phyloP scores from a whole-genome alignment of 306 rosid species.

The Ammopiptanthus mongolicus region DNA sequence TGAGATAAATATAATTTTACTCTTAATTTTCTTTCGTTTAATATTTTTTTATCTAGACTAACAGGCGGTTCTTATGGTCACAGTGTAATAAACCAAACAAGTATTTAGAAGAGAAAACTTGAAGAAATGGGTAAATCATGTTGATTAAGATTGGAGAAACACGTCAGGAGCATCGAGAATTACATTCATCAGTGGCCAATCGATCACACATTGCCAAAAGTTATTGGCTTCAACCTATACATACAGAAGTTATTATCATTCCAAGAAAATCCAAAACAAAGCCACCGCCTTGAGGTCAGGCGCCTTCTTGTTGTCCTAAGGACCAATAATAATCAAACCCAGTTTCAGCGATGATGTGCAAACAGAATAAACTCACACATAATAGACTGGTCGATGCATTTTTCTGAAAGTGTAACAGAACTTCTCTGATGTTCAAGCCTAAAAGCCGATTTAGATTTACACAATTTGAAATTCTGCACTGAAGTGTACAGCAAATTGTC shows the following conservation, averaged over 20 bases:
- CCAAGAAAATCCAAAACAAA: not conserved
- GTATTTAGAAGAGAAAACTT: not conserved
- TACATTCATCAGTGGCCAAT: not conserved
- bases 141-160: not conserved
- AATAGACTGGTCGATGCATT: not conserved
- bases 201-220: not conserved
- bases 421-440: not conserved
- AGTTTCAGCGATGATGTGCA: not conserved
- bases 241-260: too few species aligned
- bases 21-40: not conserved
- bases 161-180: not conserved
- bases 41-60: not conserved
- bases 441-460: not conserved
- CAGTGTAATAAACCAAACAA: not conserved
- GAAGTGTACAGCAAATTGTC: not conserved
- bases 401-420: not conserved
- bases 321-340: not conserved
- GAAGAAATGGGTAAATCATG: not conserved
- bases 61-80: not conserved
- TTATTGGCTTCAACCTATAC: not conserved
- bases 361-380: not conserved
- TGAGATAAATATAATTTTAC: not conserved
- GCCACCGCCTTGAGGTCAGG: not conserved
- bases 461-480: not conserved
- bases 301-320: not conserved